Percentiles rank a stretch among this genome's conserved stretches.
Conservation (phyloP, 1,139 yeast species). For the Oligophagozyma castellii region DNA sequence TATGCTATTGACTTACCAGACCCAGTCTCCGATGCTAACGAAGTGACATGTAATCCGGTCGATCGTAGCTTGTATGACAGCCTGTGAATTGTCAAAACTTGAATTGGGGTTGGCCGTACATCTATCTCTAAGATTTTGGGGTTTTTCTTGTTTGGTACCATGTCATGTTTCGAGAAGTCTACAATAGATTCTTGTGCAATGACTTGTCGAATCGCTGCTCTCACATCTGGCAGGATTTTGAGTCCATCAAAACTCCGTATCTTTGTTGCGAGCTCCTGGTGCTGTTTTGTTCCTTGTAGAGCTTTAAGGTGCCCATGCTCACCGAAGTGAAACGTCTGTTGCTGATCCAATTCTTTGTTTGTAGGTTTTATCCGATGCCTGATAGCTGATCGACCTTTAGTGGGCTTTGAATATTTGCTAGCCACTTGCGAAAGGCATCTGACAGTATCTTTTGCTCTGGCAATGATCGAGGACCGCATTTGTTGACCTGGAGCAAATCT, state of each 20-base stretch:
- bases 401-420: no score
- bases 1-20: slow-evolving; percentile 95
- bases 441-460: no score
- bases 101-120: slow-evolving; percentile 50
- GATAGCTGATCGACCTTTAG: no score
- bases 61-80: slow-evolving; percentile 28
- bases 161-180: slow-evolving; percentile 5
- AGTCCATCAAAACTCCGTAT: slow-evolving; percentile 51
- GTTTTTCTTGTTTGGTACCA: no score
- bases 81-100: slow-evolving; percentile 41
- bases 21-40: slow-evolving; percentile 93
- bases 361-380: no score
- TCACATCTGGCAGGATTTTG: slow-evolving; percentile 51
- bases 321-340: slow-evolving; percentile 5
- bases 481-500: no score
- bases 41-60: slow-evolving; percentile 43
- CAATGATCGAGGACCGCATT: no score
- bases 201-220: slow-evolving; percentile 49
- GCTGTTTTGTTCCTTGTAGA: slow-evolving; percentile 5
- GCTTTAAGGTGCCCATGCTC: slow-evolving; percentile 17
- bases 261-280: slow-evolving; percentile 27
- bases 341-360: no score
- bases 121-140: slow-evolving; percentile 11
- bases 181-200: slow-evolving; percentile 32
- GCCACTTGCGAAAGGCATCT: no score